Evolutionary conservation across 202 grass and related monocot genomes (phyloP), one percentile per base, ranked within the genome.

Genomic region (Thinopyrum obtusiflorum): DNA sequence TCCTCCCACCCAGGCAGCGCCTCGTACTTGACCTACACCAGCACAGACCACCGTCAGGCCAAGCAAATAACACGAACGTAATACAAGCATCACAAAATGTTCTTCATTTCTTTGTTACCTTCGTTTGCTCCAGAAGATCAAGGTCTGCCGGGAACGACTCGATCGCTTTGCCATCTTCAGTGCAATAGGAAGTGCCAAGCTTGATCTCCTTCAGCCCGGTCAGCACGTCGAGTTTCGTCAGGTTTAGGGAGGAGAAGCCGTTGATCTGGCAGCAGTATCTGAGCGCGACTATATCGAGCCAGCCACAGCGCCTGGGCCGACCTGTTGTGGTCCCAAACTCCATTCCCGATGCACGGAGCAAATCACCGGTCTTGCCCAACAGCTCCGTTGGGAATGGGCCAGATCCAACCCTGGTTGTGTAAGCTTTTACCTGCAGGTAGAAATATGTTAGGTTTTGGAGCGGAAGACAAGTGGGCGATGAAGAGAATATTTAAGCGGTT

Each of bases 311-410:
- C 65, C 93, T 90, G 3, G 96, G 96, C 17, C 91, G 91, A 65
- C 96, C 93, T 72, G 93, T 96, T 8, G 93, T 98, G 2, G 96
- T 96, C 36, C 96, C 96, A 11, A 98, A 98, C 70, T 96, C 96
- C 91, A 95, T 91, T 79, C 96, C 96, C 61, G 90, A 84, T 55
- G 87, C 80, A 1, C 91, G 87, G 23, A 98, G 93, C 20, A 88
- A 61, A 76, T 98, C 96, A 0, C 96, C 96, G 27, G 39, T 82
- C 29, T 92, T 91, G 31, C 93, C 91, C 65, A 98, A 29, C 15
- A 95, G 74, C 89, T 98, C 93, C 40, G 96, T 96, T 55, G 93
- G 96, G 85, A 95, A 98, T 68, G 96, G 93, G 57, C 96, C 96
- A 21, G 89, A 95, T 37, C 96, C 96, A 37, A 98, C 93, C 85